phyloP scores from a whole-genome alignment of 2,329 filamentous ascomycete species.

The Colletotrichum sp. region DNA sequence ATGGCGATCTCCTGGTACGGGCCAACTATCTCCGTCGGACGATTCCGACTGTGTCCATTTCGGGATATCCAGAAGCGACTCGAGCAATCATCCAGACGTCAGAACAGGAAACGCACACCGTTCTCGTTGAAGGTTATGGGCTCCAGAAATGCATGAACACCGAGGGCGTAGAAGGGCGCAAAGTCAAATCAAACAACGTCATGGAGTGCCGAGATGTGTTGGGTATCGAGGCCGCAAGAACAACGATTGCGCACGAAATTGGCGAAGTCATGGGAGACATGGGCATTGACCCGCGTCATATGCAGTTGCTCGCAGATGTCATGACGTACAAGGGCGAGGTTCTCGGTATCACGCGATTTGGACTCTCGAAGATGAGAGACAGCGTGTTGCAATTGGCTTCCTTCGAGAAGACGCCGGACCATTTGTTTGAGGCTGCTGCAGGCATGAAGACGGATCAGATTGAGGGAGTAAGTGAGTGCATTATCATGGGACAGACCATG shows the following conservation, averaged over 20 bases:
- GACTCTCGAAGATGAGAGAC: slow-evolving; percentile 94
- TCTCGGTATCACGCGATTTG: slow-evolving; percentile 94
- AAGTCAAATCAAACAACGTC: slow-evolving; percentile 81
- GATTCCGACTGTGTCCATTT: slow-evolving; percentile 83
- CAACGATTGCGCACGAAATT: slow-evolving; percentile 90
- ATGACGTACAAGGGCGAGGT: slow-evolving; percentile 99
- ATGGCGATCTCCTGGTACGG: slow-evolving; percentile 66
- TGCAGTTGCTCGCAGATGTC: slow-evolving; percentile 95
- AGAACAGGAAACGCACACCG: slow-evolving; percentile 69
- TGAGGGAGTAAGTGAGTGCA: slow-evolving; percentile 93
- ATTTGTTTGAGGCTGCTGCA: slow-evolving; percentile 92
- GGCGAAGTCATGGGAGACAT: slow-evolving; percentile 88
- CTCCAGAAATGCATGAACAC: slow-evolving; percentile 90
- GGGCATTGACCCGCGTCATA: slow-evolving; percentile 96
- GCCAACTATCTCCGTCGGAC: slow-evolving; percentile 85
- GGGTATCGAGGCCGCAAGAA: slow-evolving; percentile 91
- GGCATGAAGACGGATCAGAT: slow-evolving; percentile 92
- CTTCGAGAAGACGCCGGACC: slow-evolving; percentile 98
- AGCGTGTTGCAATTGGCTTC: slow-evolving; percentile 91
- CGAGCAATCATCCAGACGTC: slow-evolving; percentile 89
- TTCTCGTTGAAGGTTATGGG: slow-evolving; percentile 94
- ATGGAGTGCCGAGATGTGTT: slow-evolving; percentile 88
- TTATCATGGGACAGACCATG: slow-evolving; percentile 98
- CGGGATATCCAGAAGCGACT: slow-evolving; percentile 83
- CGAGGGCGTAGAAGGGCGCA: slow-evolving; percentile 81